Evolutionary conservation across 2,329 filamentous ascomycete genomes (phyloP).

Genomic region (Microdochium nivale): DNA sequence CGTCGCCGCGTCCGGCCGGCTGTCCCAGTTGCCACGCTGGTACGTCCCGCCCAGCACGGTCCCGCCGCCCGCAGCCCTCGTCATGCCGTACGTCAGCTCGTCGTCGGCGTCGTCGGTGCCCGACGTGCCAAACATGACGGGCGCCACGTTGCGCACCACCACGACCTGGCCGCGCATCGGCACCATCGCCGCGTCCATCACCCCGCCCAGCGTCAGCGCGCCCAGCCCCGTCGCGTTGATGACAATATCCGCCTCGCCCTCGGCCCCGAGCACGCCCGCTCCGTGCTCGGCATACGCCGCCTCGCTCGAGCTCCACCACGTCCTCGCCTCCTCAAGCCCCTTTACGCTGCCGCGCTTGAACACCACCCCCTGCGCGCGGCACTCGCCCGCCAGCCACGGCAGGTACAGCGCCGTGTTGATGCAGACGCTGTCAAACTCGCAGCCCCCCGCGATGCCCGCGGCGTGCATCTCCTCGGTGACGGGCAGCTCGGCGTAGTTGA

Average conservation of each 20-base stretch:
- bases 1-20: slow-evolving; percentile 69
- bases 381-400: slow-evolving; percentile 75
- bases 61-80: slow-evolving; percentile 68
- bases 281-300: slow-evolving; percentile 17
- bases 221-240: slow-evolving; percentile 82
- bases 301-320: slow-evolving; percentile 37
- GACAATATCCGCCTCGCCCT: slow-evolving; percentile 54
- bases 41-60: slow-evolving; percentile 83
- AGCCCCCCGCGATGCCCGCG: slow-evolving; percentile 60
- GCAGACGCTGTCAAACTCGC: slow-evolving; percentile 74
- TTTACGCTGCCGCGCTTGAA: slow-evolving; percentile 53
- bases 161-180: slow-evolving; percentile 80
- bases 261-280: not conserved
- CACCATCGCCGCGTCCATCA: slow-evolving; percentile 63
- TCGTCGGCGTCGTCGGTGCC: slow-evolving; percentile 65
- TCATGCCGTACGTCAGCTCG: slow-evolving; percentile 77
- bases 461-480: slow-evolving; percentile 1
- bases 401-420: slow-evolving; percentile 88
- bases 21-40: slow-evolving; percentile 71
- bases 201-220: slow-evolving; percentile 69
- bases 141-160: slow-evolving; percentile 69
- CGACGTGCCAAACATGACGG: slow-evolving; percentile 60
- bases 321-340: slow-evolving; percentile 66
- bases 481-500: slow-evolving; percentile 58
- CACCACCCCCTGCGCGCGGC: slow-evolving; percentile 61